These are phyloP conservation scores for Cryptococcus hybrid DNA, from an alignment of 1,284 basidiomycete species.

Conservation along the genomic window DNA sequence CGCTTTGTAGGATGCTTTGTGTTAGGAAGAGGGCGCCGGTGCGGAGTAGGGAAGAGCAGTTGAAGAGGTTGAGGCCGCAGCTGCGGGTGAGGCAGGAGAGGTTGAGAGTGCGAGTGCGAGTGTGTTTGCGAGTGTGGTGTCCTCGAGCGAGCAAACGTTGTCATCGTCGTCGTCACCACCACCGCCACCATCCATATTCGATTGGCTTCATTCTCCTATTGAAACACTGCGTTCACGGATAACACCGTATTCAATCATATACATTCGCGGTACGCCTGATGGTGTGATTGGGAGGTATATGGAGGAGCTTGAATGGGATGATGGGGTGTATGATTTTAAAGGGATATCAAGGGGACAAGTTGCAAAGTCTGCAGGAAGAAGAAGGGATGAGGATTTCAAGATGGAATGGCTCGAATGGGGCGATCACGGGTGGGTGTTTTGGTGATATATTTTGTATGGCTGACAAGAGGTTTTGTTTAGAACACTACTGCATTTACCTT, in stretches of 20 bases:
- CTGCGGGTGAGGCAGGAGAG: neutral
- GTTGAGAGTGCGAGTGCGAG: too few species aligned
- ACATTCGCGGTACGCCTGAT: constrained; percentile 37
- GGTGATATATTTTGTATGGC: neutral
- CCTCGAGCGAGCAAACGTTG: neutral
- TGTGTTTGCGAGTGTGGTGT: too few species aligned
- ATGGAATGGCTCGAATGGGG: constrained; percentile 40
- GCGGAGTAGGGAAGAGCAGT: constrained; percentile 21
- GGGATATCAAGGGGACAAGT: constrained; percentile 23
- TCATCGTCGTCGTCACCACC: neutral
- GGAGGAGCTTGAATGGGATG: constrained; percentile 45
- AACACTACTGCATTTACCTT: constrained; percentile 35
- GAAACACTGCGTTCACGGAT: constrained; percentile 21
- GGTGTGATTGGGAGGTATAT: constrained; percentile 46
- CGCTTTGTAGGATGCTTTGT: constrained; percentile 44
- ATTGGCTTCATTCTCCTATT: constrained; percentile 20
- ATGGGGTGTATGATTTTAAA: constrained; percentile 43
- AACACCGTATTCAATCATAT: constrained; percentile 40
- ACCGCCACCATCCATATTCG: neutral
- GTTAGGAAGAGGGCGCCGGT: constrained; percentile 24
- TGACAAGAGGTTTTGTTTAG: constrained; percentile 14
- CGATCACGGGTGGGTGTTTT: constrained; percentile 36
- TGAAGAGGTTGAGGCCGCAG: constrained; percentile 26
- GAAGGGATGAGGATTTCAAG: constrained; percentile 12
- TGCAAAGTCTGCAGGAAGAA: constrained; percentile 6